A percentile compares a stretch with the other conserved stretches of the same genome.
These are phyloP conservation scores for Umbilicus rupestris DNA, from an alignment of 164 flowering plant genomes.

Conservation along the genomic window DNA sequence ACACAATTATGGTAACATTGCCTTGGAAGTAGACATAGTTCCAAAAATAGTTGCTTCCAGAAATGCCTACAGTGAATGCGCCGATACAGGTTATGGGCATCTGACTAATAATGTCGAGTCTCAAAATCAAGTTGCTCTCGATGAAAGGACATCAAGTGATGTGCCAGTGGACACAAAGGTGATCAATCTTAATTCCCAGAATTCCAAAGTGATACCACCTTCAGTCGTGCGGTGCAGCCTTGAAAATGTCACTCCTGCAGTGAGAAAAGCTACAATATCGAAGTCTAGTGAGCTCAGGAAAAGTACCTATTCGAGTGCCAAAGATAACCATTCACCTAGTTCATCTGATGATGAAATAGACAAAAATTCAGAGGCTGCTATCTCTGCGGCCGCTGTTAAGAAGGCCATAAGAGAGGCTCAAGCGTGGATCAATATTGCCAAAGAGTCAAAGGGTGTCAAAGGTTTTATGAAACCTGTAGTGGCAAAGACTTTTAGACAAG, in stretches of 20 bases:
- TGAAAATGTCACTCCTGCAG: too few relatives aligned
- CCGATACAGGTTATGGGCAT: background rate
- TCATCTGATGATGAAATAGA: slow-evolving; percentile 39
- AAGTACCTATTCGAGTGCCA: slow-evolving; percentile 16
- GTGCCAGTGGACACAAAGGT: too few relatives aligned
- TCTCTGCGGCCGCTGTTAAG: slow-evolving; percentile 43
- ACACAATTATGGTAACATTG: background rate
- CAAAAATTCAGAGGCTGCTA: slow-evolving; percentile 45
- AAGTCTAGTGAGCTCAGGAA: slow-evolving; percentile 14
- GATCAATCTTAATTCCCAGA: too few relatives aligned
- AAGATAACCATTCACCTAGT: slow-evolving; percentile 15
- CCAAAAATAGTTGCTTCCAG: background rate
- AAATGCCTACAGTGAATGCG: background rate
- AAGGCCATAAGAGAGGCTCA: slow-evolving; percentile 56
- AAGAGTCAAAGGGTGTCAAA: slow-evolving; percentile 27
- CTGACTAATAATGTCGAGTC: background rate
- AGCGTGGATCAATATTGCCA: slow-evolving; percentile 39
- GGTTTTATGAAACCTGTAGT: slow-evolving; percentile 15
- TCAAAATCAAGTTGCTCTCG: background rate
- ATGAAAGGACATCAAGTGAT: too few relatives aligned
- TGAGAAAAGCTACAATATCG: slow-evolving; percentile 11
- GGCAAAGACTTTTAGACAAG: slow-evolving; percentile 6
- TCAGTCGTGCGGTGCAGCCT: too few relatives aligned
- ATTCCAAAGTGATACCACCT: too few relatives aligned
- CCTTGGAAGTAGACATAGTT: background rate